Percentiles rank a stretch among this genome's conserved stretches.
Conservation (phyloP, 345 rosid genomes). For the Diplotaxis tenuifolia region DNA sequence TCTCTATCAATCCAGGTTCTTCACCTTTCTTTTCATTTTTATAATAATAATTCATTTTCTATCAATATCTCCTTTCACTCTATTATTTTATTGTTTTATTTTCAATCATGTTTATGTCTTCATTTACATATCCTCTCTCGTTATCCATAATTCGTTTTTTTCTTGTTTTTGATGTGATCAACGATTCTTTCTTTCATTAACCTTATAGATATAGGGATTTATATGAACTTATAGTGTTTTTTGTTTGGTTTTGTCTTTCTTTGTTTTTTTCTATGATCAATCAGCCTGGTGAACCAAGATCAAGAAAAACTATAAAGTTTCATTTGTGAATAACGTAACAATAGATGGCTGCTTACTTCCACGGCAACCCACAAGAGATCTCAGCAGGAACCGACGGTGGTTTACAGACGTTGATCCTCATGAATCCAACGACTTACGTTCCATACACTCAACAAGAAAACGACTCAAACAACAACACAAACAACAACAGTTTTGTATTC, state of each 20-base stretch:
- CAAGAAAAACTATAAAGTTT: slow-evolving; percentile 17
- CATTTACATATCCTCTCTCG: slow-evolving; percentile 33
- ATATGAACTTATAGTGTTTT: slow-evolving; percentile 16
- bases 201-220: slow-evolving; percentile 4
- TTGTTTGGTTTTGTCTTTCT: not conserved
- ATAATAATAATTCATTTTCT: slow-evolving; percentile 2
- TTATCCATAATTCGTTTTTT: slow-evolving; percentile 33
- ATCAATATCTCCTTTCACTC: slow-evolving; percentile 11
- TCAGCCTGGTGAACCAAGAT: slow-evolving; percentile 29
- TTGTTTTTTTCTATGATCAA: slow-evolving; percentile 4
- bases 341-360: slow-evolving; percentile 84
- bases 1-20: slow-evolving; percentile 70
- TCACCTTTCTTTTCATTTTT: slow-evolving; percentile 39
- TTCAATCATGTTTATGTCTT: slow-evolving; percentile 51
- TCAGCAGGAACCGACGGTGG: slow-evolving; percentile 72
- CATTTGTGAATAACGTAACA: not conserved
- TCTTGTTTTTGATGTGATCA: slow-evolving; percentile 31
- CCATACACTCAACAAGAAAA: slow-evolving; percentile 65
- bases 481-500: slow-evolving; percentile 42
- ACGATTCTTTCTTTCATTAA: slow-evolving; percentile 10
- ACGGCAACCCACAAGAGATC: slow-evolving; percentile 75
- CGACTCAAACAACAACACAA: slow-evolving; percentile 35
- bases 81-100: slow-evolving; percentile 39
- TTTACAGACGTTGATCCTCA: slow-evolving; percentile 82
- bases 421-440: slow-evolving; percentile 88